A percentile compares a stretch with the other conserved stretches of the same genome.
Conservation (phyloP, 2,329 filamentous ascomycete species). For the Aspergillus fumigatiaffinis region DNA sequence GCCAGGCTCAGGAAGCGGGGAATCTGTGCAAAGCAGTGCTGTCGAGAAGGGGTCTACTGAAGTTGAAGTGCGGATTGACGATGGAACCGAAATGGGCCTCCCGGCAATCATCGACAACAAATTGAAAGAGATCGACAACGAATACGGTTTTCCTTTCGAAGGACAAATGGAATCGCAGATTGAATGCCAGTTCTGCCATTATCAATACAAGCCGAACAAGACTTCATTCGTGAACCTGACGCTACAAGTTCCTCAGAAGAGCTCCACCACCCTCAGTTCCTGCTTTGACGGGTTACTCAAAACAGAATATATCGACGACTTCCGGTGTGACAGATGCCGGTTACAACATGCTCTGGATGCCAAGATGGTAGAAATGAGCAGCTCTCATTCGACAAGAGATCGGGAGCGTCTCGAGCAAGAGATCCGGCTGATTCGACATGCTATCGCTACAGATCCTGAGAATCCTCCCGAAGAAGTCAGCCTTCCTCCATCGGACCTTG, state of each 20-base stretch:
- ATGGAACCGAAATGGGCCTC: slow-evolving; percentile 29
- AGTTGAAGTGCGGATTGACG: slow-evolving; percentile 36
- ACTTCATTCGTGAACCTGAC: slow-evolving; percentile 91
- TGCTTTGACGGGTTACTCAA: slow-evolving; percentile 95
- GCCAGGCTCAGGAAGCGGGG: slow-evolving; percentile 12
- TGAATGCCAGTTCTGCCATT: slow-evolving; percentile 84
- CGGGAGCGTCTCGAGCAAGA: slow-evolving; percentile 52
- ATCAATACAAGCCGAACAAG: slow-evolving; percentile 77
- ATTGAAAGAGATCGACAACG: slow-evolving; percentile 35
- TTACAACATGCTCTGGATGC: slow-evolving; percentile 71
- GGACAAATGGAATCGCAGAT: slow-evolving; percentile 92
- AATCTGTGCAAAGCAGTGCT: slow-evolving; percentile 6
- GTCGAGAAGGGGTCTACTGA: slow-evolving; percentile 22
- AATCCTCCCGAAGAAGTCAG: slow-evolving; percentile 65
- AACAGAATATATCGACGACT: slow-evolving; percentile 93
- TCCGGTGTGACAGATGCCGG: slow-evolving; percentile 89
- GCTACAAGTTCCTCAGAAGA: slow-evolving; percentile 80
- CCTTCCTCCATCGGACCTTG: slow-evolving; percentile 68
- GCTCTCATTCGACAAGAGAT: slow-evolving; percentile 51
- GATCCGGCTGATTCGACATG: slow-evolving; percentile 62
- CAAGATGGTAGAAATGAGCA: slow-evolving; percentile 58
- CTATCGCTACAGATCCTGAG: slow-evolving; percentile 79
- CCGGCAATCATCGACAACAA: slow-evolving; percentile 36
- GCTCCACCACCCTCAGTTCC: slow-evolving; percentile 72
- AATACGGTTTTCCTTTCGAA: slow-evolving; percentile 77